Base-by-base conservation (phyloP, 805 yeast species). In the Saccharomycopsis fermentans region DNA sequence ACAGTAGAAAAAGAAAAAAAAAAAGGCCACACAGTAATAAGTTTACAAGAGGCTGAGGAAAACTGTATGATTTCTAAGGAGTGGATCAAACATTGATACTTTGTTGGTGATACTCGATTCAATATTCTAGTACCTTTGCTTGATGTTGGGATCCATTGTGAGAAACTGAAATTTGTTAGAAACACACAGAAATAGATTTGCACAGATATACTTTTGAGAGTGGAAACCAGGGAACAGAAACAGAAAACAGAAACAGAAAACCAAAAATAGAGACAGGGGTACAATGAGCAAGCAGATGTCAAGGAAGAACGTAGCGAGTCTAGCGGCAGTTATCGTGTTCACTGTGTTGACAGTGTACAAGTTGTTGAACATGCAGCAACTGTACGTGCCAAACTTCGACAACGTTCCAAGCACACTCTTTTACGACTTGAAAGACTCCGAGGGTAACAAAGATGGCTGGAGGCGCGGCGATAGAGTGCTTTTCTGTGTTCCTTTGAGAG, bases 401-500 rank as follows among this genome's bases (percentile, higher is more conserved):
- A 54, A 52, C 16, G 55, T 58, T n/a, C 55, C 52, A 24, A 50
- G 39, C 21, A 58, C 60, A 12, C 29, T 43, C 24, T 43, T 43
- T 19, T 58, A 54, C 19, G 60, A 58, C 24, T 39, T 58, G 29
- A 50, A 26, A 14, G 60, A 58, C 27, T 34, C 54, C 17, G 32
- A 51, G 16, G 60, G 60, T 14, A 43, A 50, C 27, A 36, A 40
- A 48, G 57, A 58, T 35, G 60, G 60, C 14, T 48, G 54, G 55
- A 35, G 56, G 14, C 40, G 52, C 21, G 58, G 52, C 6, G 60
- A 58, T 12, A 21, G 58, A 55, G 82, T 89, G 11, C 72, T 89
- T 58, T 72, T 90, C 55, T 76, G 85, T 61, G 79, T 89, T 67
- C 96, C 96, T 11, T 72, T 89, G 62, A 76, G 95, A 70, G 85